Base-by-base conservation (phyloP, 2,329 filamentous ascomycete genomes). In the Fusarium poae region DNA sequence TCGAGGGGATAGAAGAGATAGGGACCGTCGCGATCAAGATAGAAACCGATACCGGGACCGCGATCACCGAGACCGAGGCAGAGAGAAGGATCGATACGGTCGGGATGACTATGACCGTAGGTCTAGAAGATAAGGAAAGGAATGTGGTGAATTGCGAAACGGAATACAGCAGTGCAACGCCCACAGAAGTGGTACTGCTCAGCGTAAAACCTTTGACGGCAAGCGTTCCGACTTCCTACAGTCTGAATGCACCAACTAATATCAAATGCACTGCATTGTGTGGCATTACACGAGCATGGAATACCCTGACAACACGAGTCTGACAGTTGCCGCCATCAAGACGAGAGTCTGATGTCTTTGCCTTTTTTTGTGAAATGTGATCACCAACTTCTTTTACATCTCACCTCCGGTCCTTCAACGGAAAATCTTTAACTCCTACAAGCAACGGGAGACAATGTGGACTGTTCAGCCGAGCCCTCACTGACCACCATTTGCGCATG, bases 11-110 rank as follows among this genome's bases (percentile, higher is more conserved):
- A 66, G 74, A 52, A 74, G 75, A 55, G 72, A 74, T 37, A 68
- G 65, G 55, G 68, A 73, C 40, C 65, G 68, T 43, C 62, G 75
- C 53, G 72, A 76, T 40, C 62, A 62, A 53, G 73, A 74, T 58
- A 62, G 65, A 48, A 62, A 78, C 34, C 68, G 76, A 35, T 72
- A 77, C 71, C 74, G 70, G 70, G 77, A 76, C 58, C 75, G 74
- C 72, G 78, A 76, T 67, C 76, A 69, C 30, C 64, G 62, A 53
- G 56, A 68, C 60, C 56, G 57, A 70, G 65, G 61, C 34, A 50
- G 52, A 57, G 68, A 72, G 40, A 61, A 65, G 52, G 71, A 70
- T 60, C 68, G 72, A 49, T 53, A 48, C 48, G 64, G 70, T 29
- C 62, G 72, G 57, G 68, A 73, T 34, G 67, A 73, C 37, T 58